phyloP scores from a whole-genome alignment of 164 flowering plant species.

The Aristolochia fimbriata region DNA sequence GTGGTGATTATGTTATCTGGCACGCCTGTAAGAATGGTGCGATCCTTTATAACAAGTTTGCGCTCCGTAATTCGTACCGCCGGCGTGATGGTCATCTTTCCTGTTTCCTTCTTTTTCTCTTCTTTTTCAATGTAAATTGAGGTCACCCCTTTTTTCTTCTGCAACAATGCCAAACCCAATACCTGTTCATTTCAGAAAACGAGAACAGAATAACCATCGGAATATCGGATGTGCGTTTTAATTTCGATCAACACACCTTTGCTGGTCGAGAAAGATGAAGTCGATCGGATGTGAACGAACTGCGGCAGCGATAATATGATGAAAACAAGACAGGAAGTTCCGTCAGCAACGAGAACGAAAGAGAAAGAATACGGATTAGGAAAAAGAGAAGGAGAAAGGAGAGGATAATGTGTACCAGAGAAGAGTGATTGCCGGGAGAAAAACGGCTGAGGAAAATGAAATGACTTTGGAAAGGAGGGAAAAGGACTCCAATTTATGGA shows the following conservation, averaged over 20 bases:
- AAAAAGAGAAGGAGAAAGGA: background rate
- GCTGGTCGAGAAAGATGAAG: background rate
- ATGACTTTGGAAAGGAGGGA: background rate
- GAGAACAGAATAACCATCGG: background rate
- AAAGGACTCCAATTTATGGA: background rate
- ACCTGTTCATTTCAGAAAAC: background rate
- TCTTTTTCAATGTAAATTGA: slow-evolving; percentile 6
- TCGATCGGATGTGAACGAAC: background rate
- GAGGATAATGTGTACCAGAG: background rate
- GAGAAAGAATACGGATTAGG: slow-evolving; percentile 1
- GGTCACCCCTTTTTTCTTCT: slow-evolving; percentile 14
- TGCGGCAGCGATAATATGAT: background rate
- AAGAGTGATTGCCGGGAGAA: slow-evolving; percentile 4
- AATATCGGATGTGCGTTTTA: background rate
- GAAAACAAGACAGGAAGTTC: background rate
- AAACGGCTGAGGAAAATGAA: background rate
- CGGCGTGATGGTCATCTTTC: slow-evolving; percentile 68
- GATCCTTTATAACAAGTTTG: slow-evolving; percentile 52
- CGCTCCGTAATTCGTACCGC: slow-evolving; percentile 50
- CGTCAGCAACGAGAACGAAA: background rate
- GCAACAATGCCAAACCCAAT: background rate
- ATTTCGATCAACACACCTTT: background rate
- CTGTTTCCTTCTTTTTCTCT: slow-evolving; percentile 9
- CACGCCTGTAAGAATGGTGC: slow-evolving; percentile 50
- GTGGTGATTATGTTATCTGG: slow-evolving; percentile 62